A percentile compares a stretch with the other conserved stretches of the same genome.
Evolutionary conservation across 176 grass and related monocot genomes (phyloP).

Genomic region (Oryza nivara): DNA sequence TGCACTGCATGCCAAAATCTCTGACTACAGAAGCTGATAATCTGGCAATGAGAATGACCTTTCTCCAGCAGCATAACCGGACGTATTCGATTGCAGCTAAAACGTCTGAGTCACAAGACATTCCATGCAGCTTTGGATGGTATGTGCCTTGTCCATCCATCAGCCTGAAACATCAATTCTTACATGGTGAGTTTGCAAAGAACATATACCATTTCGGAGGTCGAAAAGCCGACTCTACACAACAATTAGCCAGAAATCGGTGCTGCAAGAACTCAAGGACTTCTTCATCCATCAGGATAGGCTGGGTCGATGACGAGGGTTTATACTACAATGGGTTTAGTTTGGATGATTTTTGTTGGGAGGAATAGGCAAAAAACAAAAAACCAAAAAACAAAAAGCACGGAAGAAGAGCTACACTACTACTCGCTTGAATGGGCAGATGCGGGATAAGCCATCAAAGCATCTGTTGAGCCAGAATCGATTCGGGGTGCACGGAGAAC

Average conservation of each 20-base stretch:
- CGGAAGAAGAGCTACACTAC: conserved; percentile 28
- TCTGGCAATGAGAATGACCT: not conserved
- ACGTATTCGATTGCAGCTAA: not conserved
- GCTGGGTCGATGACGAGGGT: not conserved
- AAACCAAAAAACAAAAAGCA: no score
- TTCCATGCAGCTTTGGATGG: not conserved
- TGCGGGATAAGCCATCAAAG: conserved; percentile 55
- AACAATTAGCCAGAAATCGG: not conserved
- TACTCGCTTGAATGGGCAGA: conserved; percentile 59
- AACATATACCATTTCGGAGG: not conserved
- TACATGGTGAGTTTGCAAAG: conserved; percentile 27
- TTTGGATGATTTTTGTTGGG: conserved; percentile 21
- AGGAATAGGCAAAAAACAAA: not conserved
- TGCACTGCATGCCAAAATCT: not conserved
- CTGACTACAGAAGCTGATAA: not conserved
- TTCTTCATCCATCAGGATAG: conserved; percentile 1
- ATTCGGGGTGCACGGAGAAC: not conserved
- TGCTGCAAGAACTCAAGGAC: conserved; percentile 12
- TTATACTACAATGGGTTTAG: conserved; percentile 34
- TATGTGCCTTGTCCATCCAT: not conserved
- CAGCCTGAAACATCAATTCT: not conserved
- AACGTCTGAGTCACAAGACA: not conserved
- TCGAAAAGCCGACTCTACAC: conserved; percentile 31
- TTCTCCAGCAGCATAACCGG: not conserved
- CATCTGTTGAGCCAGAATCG: conserved; percentile 32